Evolutionary conservation across 2,329 filamentous ascomycete species (phyloP), one percentile per base, ranked within the genome.

Genomic region (Lachnellula hyalina): DNA sequence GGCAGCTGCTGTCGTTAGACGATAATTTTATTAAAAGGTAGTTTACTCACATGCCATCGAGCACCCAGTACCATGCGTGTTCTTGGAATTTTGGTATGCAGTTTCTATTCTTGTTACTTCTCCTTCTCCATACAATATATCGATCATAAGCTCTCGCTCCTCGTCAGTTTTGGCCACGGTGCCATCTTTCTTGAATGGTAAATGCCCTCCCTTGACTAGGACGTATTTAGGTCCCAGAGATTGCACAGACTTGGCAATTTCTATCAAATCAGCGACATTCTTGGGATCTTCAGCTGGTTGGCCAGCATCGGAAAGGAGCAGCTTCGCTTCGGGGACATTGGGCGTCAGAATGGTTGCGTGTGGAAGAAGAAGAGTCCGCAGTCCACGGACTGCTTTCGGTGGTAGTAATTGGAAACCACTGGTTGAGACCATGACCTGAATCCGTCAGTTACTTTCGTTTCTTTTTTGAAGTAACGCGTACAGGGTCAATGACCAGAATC

Each of bases 1-100:
- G 3, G 88, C 87, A 58, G 88, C 84, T 69, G 35, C 17, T 41
- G 17, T n/a, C 23, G 46, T 61, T 41, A 64, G 55, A 36, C n/a
- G 1, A 47, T 34, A 4, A 9, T 4, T 14, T 11, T n/a, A 21
- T 40, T 4, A n/a, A 21, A 35, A 28, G 17, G 17, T 4, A 35
- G 9, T 32, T n/a, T 32, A 76, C 84, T 75, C 71, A 89, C 86
- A 96, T 41, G 94, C 94, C 56, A 97, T 79, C 9, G 91, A 95
- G 68, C 94, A 99, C 4, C 94, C 94, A 0, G 94, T 97, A 0
- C 94, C 94, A 66, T 99, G 94, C 0, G 93, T 97, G 67, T 93
- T 93, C 56, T 77, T 86, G 8, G 87, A 90, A 9, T 77, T 73
- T 59, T 90, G 77, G 67, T 87, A 96, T 4, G 78, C 77, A 40